These are phyloP conservation scores for Pythium pectinolyticum DNA, from an alignment of 352 stramenopile genomes.

Conservation along the genomic window DNA sequence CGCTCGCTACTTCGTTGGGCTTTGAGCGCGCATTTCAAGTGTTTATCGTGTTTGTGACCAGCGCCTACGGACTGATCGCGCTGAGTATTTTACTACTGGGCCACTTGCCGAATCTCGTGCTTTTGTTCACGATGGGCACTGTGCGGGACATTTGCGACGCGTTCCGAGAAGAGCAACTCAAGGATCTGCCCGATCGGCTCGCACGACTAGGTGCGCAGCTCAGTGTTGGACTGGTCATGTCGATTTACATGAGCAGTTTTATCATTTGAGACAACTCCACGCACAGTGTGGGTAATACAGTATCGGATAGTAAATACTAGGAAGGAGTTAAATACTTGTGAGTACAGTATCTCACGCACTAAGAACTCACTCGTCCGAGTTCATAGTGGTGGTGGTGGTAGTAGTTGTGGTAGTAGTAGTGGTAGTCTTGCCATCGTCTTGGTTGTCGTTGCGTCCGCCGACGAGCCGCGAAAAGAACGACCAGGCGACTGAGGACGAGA, in stretches of 20 bases:
- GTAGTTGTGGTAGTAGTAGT: too few relatives aligned
- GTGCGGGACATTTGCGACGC: slow-evolving; percentile 71
- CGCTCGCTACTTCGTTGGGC: slow-evolving; percentile 54
- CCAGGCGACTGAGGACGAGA: slow-evolving; percentile 63
- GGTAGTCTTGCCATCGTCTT: slow-evolving; percentile 1
- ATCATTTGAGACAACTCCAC: too few relatives aligned
- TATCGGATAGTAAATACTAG: too few relatives aligned
- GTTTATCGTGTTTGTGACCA: slow-evolving; percentile 62
- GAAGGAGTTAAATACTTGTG: too few relatives aligned
- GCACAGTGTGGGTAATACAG: too few relatives aligned
- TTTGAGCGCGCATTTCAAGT: slow-evolving; percentile 62
- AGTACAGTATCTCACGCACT: too few relatives aligned
- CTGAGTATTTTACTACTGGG: slow-evolving; percentile 50
- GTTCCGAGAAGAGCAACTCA: slow-evolving; percentile 66
- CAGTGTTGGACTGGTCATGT: slow-evolving; percentile 49
- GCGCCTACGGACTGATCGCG: slow-evolving; percentile 54
- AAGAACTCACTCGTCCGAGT: neutral
- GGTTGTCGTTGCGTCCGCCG: slow-evolving; percentile 36
- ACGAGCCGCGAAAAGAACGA: slow-evolving; percentile 67
- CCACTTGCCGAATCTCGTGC: slow-evolving; percentile 67
- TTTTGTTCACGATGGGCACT: slow-evolving; percentile 52
- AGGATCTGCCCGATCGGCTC: slow-evolving; percentile 55
- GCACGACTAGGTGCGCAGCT: slow-evolving; percentile 45
- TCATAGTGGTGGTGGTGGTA: too few relatives aligned
- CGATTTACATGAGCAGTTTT: slow-evolving; percentile 50